Percentiles rank a stretch among this genome's conserved stretches.
phyloP scores from a whole-genome alignment of 768 basidiomycete species.

The Boletus eberwhitei region DNA sequence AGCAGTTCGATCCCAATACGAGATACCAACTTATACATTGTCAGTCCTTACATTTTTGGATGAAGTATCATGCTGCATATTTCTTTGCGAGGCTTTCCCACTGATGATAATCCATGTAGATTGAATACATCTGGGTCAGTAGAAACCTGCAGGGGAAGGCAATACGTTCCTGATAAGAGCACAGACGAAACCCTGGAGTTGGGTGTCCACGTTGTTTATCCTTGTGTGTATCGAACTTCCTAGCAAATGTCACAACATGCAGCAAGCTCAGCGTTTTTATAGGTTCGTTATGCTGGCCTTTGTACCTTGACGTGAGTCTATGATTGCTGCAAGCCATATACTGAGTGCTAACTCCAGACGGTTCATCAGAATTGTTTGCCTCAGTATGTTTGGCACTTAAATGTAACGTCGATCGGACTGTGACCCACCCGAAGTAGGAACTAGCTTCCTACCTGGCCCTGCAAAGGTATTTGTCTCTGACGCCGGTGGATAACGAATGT shows the following conservation, averaged over 20 bases:
- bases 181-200: background rate
- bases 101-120: background rate
- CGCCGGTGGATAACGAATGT: background rate
- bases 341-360: no score
- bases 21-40: no score
- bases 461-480: background rate
- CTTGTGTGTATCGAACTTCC: background rate
- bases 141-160: no score
- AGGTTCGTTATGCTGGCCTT: background rate
- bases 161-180: background rate
- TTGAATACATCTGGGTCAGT: conserved; percentile 9
- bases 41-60: background rate
- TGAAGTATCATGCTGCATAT: background rate
- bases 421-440: background rate
- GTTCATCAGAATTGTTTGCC: background rate
- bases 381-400: no score
- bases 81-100: background rate
- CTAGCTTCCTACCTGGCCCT: background rate
- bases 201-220: conserved; percentile 2
- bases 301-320: background rate
- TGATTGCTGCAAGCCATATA: background rate
- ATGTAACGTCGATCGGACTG: no score
- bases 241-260: no score
- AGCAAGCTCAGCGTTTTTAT: background rate
- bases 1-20: no score